Evolutionary conservation across 768 basidiomycete genomes (phyloP).

Genomic region (Ramaria rubella): DNA sequence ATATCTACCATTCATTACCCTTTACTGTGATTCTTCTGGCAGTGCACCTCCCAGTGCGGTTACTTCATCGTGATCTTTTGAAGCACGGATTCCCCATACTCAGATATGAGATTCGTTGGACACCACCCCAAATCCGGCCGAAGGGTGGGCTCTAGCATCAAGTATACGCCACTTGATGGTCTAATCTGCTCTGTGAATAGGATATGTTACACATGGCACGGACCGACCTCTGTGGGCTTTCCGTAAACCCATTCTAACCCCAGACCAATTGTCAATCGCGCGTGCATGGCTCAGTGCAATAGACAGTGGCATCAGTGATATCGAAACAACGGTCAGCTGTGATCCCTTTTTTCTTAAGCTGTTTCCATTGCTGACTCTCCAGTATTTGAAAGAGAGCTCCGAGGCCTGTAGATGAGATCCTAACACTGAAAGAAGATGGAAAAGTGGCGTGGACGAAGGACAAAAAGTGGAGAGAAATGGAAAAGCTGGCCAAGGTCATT

Average conservation of each 20-base stretch:
- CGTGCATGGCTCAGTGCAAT: slow-evolving; percentile 51
- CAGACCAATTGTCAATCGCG: slow-evolving; percentile 42
- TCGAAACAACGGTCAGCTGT: slow-evolving; percentile 29
- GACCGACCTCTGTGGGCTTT: slow-evolving; percentile 62
- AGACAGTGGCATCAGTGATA: slow-evolving; percentile 34
- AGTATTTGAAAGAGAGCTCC: slow-evolving; percentile 16
- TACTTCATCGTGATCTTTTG: slow-evolving; percentile 55
- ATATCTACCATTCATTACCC: not conserved
- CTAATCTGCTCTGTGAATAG: slow-evolving; percentile 25
- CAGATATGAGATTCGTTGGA: slow-evolving; percentile 65
- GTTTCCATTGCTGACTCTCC: not conserved
- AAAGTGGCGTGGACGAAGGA: slow-evolving; percentile 52
- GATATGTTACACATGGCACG: slow-evolving; percentile 64
- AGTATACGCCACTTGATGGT: not conserved
- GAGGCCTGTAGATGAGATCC: slow-evolving; percentile 32
- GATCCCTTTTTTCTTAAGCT: not conserved
- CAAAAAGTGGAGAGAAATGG: slow-evolving; percentile 44
- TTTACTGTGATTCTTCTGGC: no score
- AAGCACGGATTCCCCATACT: slow-evolving; percentile 53
- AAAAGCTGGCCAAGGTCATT: slow-evolving; percentile 28
- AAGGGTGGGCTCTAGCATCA: slow-evolving; percentile 35
- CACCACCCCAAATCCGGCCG: slow-evolving; percentile 50
- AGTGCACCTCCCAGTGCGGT: slow-evolving; percentile 59
- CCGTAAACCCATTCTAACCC: slow-evolving; percentile 41
- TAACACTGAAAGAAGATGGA: slow-evolving; percentile 47